Evolutionary conservation across 495 filamentous ascomycete species (phyloP), one percentile per base, ranked within the genome.

Genomic region (Aspergillus haitiensis): DNA sequence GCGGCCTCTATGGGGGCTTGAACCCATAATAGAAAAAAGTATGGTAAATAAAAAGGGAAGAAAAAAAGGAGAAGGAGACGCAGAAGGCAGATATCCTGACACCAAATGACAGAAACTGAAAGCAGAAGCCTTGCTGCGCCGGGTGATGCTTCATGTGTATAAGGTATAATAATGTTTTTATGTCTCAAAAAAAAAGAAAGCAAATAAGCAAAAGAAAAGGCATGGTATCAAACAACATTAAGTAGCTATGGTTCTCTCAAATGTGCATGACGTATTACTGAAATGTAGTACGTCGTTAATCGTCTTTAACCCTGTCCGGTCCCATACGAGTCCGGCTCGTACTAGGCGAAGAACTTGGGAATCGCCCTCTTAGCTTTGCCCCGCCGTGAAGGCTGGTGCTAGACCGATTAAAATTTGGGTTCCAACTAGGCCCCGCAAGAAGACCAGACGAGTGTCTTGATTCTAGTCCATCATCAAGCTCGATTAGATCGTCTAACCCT

Each of bases 401-500:
- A 42, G 65, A 69, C 32, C 55, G 63, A 46, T 63, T 62, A 12
- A 62, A 37, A 1, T 68, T 67, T 6, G 68, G 54, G 35, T 64
- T 68, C 57, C 64, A 60, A 9, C 60, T 44, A 27, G 57, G n/a
- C 11, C 55, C 59, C 56, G 59, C 54, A 6, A 70, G 48, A n/a
- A 59, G 52, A 16, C 61, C 66, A 13, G 72, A 67, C 1, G 70
- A 66, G 10, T 59, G 61, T 10, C 67, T 61, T 31, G 66, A 70
- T 50, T 80, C 75, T n/a, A 72, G 55, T 1, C 75, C 80, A 68
- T 93, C 88, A 37, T 85, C 82, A 55, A 98, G 75, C 73, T 98
- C 93, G 66, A 98, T 97, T 55, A 97, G 70, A 73, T 97, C 93
- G 0, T 86, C 85, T 7, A 74, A 57, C 10, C 78, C 79, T 49